Evolutionary conservation across 495 filamentous ascomycete species (phyloP).

Genomic region (Hypoxylon perforatum): DNA sequence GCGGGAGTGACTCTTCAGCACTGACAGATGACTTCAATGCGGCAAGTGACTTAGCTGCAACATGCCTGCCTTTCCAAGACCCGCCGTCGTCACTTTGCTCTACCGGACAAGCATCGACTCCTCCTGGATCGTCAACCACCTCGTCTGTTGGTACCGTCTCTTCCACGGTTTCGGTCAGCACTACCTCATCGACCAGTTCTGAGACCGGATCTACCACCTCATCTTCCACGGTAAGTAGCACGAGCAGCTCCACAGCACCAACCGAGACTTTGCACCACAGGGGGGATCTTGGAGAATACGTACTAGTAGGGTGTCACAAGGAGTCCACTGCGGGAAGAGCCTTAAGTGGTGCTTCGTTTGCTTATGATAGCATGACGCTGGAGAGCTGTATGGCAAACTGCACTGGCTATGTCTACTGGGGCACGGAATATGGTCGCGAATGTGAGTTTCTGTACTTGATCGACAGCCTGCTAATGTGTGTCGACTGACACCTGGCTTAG

Average conservation of each 20-base stretch:
- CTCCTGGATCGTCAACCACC: slow-evolving; percentile 33
- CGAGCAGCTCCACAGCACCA: slow-evolving; percentile 43
- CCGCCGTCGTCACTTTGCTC: slow-evolving; percentile 44
- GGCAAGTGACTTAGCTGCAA: slow-evolving; percentile 52
- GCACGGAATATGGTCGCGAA: slow-evolving; percentile 61
- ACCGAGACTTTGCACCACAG: slow-evolving; percentile 50
- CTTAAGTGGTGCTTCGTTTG: slow-evolving; percentile 49
- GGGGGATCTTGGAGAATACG: slow-evolving; percentile 53
- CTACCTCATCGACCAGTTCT: slow-evolving; percentile 18
- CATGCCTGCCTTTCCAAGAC: slow-evolving; percentile 53
- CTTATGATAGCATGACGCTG: slow-evolving; percentile 63
- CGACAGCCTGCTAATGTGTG: background rate
- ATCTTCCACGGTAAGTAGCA: slow-evolving; percentile 35
- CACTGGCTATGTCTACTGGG: slow-evolving; percentile 58
- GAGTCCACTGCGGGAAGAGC: slow-evolving; percentile 54
- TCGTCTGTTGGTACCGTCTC: slow-evolving; percentile 25
- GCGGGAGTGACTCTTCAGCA: slow-evolving; percentile 48
- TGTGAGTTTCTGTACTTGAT: slow-evolving; percentile 46
- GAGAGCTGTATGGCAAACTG: slow-evolving; percentile 61
- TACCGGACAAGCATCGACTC: slow-evolving; percentile 25
- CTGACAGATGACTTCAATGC: slow-evolving; percentile 54
- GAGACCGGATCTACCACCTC: slow-evolving; percentile 34
- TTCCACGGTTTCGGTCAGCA: slow-evolving; percentile 35
- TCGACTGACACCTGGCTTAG: slow-evolving; percentile 27
- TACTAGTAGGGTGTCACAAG: slow-evolving; percentile 57